Evolutionary conservation across 345 rosid genomes (phyloP).

Genomic region (Excoecaria cochinchinensis): DNA sequence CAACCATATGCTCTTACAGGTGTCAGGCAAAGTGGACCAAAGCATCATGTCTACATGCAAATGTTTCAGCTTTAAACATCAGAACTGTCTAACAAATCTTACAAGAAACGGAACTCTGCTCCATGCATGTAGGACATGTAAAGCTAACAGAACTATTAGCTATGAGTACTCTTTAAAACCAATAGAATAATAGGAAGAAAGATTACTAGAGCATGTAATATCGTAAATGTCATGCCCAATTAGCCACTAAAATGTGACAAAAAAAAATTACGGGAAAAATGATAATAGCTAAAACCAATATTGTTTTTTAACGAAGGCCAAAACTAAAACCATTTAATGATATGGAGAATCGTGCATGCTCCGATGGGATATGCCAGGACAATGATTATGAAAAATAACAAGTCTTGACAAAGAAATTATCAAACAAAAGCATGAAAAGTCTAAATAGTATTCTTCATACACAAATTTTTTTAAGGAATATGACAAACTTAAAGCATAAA

Average conservation of each 20-base stretch:
- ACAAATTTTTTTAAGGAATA: neutral
- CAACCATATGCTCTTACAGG: neutral
- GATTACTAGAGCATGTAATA: neutral
- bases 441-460: neutral
- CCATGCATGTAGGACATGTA: neutral
- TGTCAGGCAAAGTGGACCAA: neutral
- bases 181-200: neutral
- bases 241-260: neutral
- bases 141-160: neutral
- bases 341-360: neutral
- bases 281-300: neutral
- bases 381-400: neutral
- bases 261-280: neutral
- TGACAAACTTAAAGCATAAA: constrained; percentile 4
- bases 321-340: neutral
- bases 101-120: neutral
- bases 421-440: neutral
- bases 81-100: neutral
- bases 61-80: neutral
- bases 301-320: neutral
- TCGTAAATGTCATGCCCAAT: neutral
- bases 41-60: neutral
- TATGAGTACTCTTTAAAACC: neutral
- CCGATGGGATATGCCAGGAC: neutral
- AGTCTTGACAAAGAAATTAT: neutral